Base-by-base conservation (phyloP, 371 early-diverging fungal genomes). In the Lichtheimia ornata region DNA sequence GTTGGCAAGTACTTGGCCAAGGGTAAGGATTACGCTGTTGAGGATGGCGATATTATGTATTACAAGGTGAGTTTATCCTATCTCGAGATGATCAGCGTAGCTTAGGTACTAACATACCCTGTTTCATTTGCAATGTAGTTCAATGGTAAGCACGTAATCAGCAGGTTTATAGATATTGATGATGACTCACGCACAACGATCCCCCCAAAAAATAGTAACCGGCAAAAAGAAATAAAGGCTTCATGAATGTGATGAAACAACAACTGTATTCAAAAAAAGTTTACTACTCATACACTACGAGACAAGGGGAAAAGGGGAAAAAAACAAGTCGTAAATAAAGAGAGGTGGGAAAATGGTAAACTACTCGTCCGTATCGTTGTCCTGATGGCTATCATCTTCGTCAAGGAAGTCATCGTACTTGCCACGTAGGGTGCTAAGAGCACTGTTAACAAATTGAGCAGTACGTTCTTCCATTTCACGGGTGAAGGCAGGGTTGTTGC, bases 1-100 rank as follows among this genome's bases (percentile, higher is more conserved):
- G 67, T 69, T 14, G 80, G 80, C 12, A 80, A 77, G 77, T 97
- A 93, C 77, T 61, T 84, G 53, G 90, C 90, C 73, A 97, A 97
- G 80, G 99, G 99, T 50, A 96, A 91, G 75, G 96, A 94, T 5
- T 98, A 99, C 61, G 79, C 89, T 14, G 95, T 99, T 41, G 90
- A 93, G 71, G 97, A 98, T 78, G 99, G 99, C 5, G 99, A 93
- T 68, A 86, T 93, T 42, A 80, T 86, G 45, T 87, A 85, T 64
- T 93, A 93, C 81, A 91, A 91, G 75, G 76, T 76, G 67, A 68
- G 22, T 17, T 22, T 47, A 47, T 47, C 43, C 17, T 56, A 53
- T 56, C 13, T 41, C 20, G 11, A 56, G 11, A 9, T 9, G 11
- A 35, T 35, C 35, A 9, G 6, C 2, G 22, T 2, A 1, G 22